Evolutionary conservation across 1,139 yeast species (phyloP).

Genomic region (Taphrina pruni): DNA sequence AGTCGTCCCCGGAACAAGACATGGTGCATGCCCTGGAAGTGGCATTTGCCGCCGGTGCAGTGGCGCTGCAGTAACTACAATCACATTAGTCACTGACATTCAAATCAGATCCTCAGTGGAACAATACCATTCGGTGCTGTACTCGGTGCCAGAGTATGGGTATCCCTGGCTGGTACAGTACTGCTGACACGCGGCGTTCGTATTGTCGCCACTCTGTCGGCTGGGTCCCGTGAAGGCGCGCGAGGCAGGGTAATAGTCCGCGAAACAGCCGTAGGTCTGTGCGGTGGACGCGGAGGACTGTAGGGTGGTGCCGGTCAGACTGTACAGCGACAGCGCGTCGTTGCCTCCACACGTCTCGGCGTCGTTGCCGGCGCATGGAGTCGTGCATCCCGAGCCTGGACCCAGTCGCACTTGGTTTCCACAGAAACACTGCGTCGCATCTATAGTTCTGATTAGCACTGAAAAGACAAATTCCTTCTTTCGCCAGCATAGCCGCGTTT

Average conservation of each 20-base stretch:
- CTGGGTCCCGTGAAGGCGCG: slow-evolving; percentile 27
- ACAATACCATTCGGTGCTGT: slow-evolving; percentile 21
- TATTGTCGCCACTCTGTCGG: slow-evolving; percentile 18
- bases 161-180: slow-evolving; percentile 28
- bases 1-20: slow-evolving; percentile 28
- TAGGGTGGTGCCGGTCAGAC: neutral
- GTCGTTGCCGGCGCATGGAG: slow-evolving; percentile 25
- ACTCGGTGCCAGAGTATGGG: slow-evolving; percentile 30
- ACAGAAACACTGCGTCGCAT: slow-evolving; percentile 29
- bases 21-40: slow-evolving; percentile 27
- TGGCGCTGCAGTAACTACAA: slow-evolving; percentile 2
- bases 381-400: slow-evolving; percentile 13
- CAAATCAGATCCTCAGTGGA: neutral
- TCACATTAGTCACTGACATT: neutral
- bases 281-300: slow-evolving; percentile 1
- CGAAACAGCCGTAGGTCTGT: slow-evolving; percentile 20
- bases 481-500: neutral
- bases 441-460: neutral
- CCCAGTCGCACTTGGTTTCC: slow-evolving; percentile 17
- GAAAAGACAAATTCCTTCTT: no score
- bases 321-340: slow-evolving; percentile 32
- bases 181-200: slow-evolving; percentile 19
- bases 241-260: slow-evolving; percentile 30
- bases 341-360: slow-evolving; percentile 28
- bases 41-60: slow-evolving; percentile 7